Conservation (phyloP, 2,329 filamentous ascomycete species). For the Karstenula rhodostoma region DNA sequence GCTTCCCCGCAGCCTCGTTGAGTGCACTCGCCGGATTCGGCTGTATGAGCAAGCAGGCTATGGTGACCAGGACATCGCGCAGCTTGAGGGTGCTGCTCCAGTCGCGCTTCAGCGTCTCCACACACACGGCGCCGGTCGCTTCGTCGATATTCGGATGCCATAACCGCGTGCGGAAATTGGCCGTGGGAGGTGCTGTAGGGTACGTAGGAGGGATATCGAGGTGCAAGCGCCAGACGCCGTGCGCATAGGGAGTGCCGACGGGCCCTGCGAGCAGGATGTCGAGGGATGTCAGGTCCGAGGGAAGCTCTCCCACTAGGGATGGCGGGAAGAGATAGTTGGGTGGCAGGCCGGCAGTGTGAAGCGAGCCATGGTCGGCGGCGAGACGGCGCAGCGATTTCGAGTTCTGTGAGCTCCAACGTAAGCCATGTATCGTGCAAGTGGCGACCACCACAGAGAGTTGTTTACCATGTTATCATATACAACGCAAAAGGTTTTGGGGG, state of each 20-base stretch:
- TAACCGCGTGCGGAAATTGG: constrained; percentile 67
- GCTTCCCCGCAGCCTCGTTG: constrained; percentile 66
- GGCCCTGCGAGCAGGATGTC: constrained; percentile 67
- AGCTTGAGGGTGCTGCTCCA: constrained; percentile 67
- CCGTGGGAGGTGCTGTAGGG: constrained; percentile 62
- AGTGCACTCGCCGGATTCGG: constrained; percentile 71
- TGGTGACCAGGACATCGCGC: constrained; percentile 65
- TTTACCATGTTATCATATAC: constrained; percentile 16
- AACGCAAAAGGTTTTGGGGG: background rate
- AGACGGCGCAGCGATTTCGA: constrained; percentile 64
- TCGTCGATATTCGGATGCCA: constrained; percentile 73
- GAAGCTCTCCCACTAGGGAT: constrained; percentile 33
- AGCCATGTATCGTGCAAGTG: background rate
- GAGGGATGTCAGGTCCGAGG: constrained; percentile 65
- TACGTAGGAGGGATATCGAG: constrained; percentile 68
- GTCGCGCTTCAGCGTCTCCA: constrained; percentile 71
- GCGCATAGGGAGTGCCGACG: constrained; percentile 65
- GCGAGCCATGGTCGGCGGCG: constrained; percentile 65
- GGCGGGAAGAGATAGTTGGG: constrained; percentile 68
- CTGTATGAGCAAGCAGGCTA: constrained; percentile 69
- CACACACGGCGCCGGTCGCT: constrained; percentile 67
- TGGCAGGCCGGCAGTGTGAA: constrained; percentile 64
- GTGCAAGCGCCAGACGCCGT: constrained; percentile 67
- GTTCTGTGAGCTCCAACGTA: constrained; percentile 47
- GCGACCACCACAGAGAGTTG: background rate